Evolutionary conservation across 2,329 filamentous ascomycete genomes (phyloP), one percentile per base, ranked within the genome.

Genomic region (Phaeoacremonium minimum): DNA sequence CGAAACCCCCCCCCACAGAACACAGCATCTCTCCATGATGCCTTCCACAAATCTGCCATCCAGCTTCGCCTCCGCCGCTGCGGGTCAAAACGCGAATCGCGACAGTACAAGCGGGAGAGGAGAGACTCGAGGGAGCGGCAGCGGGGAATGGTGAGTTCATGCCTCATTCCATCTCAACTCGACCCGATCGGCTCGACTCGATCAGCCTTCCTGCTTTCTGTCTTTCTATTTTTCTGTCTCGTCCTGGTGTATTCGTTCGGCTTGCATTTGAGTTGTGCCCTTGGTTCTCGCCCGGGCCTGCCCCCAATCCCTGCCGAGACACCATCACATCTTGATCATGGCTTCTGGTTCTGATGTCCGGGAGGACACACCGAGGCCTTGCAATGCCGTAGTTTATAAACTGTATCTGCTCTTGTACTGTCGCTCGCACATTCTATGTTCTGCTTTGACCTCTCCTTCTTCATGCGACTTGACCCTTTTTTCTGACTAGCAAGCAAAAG

Each of bases 61-160:
- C 52, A 89, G 83, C 73, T 90, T 90, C 67, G 85, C 85, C 60
- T 88, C 85, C 57, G 85, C 85, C 53, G 85, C 85, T 50, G 85
- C 85, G 59, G 85, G 85, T 62, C 84, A 87, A 62, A 81, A 74
- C 52, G 67, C 71, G 58, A 80, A 60, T 64, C 77, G 73, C 59
- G 77, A 76, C 61, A 60, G 68, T 51, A 73, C 72, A 66, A 65
- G 63, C 65, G 77, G 71, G 58, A 78, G 74, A 65, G 69, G 60
- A 53, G 77, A 77, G 49, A 67, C 68, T 43, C 71, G 77, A 47
- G 70, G 69, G 47, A 61, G 59, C 59, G 66, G 67, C 47, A 76
- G 76, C 60, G 81, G 78, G 66, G 85, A 88, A 63, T 88, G 84
- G 85, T 88, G 74, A 63, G 82, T 74, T 31, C n/a, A n/a, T n/a